A percentile compares a stretch with the other conserved stretches of the same genome.
Evolutionary conservation across 352 stramenopile genomes (phyloP).

Genomic region (Phytophthora litchii): DNA sequence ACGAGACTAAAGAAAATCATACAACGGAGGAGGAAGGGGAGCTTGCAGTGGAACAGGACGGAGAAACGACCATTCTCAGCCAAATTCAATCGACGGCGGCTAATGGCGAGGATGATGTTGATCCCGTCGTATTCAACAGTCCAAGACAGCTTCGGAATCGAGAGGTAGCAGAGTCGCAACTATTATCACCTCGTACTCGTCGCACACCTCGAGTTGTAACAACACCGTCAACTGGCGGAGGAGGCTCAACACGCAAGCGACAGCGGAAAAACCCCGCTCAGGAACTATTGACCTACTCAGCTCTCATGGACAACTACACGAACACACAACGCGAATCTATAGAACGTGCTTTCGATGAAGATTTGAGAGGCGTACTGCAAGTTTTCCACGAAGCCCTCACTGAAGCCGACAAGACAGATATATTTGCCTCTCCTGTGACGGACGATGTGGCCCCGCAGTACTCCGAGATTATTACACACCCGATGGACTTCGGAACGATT

Average conservation of each 20-base stretch:
- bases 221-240: slow-evolving; percentile 5
- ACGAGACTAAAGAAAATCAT: slow-evolving; percentile 24
- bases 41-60: slow-evolving; percentile 6
- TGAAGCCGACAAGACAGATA: slow-evolving; percentile 72
- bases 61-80: slow-evolving; percentile 4
- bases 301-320: slow-evolving; percentile 59
- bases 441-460: slow-evolving; percentile 94
- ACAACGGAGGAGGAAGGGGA: slow-evolving; percentile 17
- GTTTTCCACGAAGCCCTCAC: slow-evolving; percentile 78
- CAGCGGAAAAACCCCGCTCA: slow-evolving; percentile 41
- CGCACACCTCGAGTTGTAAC: slow-evolving; percentile 34
- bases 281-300: slow-evolving; percentile 51
- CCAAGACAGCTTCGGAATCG: slow-evolving; percentile 32
- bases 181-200: slow-evolving; percentile 29
- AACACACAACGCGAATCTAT: slow-evolving; percentile 59
- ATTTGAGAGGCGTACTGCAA: slow-evolving; percentile 58
- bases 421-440: slow-evolving; percentile 91
- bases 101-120: slow-evolving; percentile 17
- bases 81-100: slow-evolving; percentile 34
- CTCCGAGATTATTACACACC: slow-evolving; percentile 83
- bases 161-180: slow-evolving; percentile 17
- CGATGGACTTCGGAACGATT: slow-evolving; percentile 96
- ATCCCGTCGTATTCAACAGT: slow-evolving; percentile 13
- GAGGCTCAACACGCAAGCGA: slow-evolving; percentile 38
- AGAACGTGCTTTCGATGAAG: slow-evolving; percentile 58